Evolutionary conservation across 495 filamentous ascomycete species (phyloP), one percentile per base, ranked within the genome.

Genomic region (Neurospora sp.): DNA sequence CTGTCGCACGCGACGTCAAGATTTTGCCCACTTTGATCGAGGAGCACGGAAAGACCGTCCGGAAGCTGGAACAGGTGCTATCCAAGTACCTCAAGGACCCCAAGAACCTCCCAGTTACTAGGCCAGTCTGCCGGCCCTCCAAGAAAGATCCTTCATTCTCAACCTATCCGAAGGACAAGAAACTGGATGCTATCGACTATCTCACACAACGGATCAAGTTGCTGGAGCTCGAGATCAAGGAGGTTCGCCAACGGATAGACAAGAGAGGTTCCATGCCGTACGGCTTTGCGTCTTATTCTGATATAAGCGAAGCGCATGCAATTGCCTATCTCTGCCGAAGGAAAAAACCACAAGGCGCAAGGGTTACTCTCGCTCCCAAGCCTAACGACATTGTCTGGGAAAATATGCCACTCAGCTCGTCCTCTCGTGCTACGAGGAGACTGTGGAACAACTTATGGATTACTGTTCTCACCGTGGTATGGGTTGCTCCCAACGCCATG

Each of bases 351-450:
- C 87, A 92, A 69, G 94, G 94, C 3, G 92, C 94, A 0, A 92
- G 87, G 0, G 87, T 98, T 70, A 83, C 83, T 11, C 86, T 98
- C 8, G 95, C 96, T 16, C 94, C 96, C 12, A 88, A 89, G 76
- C 94, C 96, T 37, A 92, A 92, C 76, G 96, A 98, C 79, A 87
- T 99, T 40, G 97, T 99, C 76, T 99, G 96, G 96, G 92, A 94
- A 75, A 99, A 99, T 77, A 86, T 98, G 78, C 87, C 87, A 23
- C 84, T 97, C 72, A 86, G 86, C 35, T 89, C 91, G 69, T 80
- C 86, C 23, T 84, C 88, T 9, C 89, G 94, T 73, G 84, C 87
- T 71, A 92, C 90, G 85, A 92, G 91, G 77, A 84, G 90, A 23
- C 84, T 97, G 69, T 86, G 92, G 74, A 96, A 93, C 80, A 91